Evolutionary conservation across 2,329 filamentous ascomycete genomes (phyloP), one percentile per base, ranked within the genome.

Genomic region (Pseudohalonectria lignicola): DNA sequence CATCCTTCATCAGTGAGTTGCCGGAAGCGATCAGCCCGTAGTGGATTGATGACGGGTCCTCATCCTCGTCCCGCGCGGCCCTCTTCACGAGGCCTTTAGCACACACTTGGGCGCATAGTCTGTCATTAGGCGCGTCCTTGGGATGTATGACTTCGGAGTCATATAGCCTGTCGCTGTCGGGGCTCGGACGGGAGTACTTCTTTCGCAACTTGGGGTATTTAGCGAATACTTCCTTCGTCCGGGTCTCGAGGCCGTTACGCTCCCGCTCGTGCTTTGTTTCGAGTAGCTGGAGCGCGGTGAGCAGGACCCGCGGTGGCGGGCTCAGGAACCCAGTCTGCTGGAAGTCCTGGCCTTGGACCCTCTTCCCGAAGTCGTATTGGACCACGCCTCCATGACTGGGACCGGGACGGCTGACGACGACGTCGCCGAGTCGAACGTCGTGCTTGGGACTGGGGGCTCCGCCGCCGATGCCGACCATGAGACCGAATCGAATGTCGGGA

Each of bases 341-440:
- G 20, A 34, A 25, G 4, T 15, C 21, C 18, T 15, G 33, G 19
- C n/a, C n/a, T 23, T 34, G 33, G 13, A 34, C 15, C 13, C 5
- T 34, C 12, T 34, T 34, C 13, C 33, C 33, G n/a, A 34, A 34
- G 19, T 34, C 33, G 33, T 34, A 25, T 15, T 34, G 19, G n/a
- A 34, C 19, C 8, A 34, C 33, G 4, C 19, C 33, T 13, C 33
- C 33, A 25, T 34, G 33, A 12, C 33, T 13, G 29, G 29, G 29
- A 7, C 29, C 29, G 12, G 29, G 10, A 31, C 29, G 9, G 9
- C 29, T 50, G 7, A 62, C 53, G 1, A 56, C 54, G 15, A 58
- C 34, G 33, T 58, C 53, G 6, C 55, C 53, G 1, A 58, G 51
- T 4, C 59, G 53, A 1, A 64, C 52, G n/a, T 64, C 58, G 19